Evolutionary conservation across 805 yeast species (phyloP).

Genomic region (Candida silvatica): DNA sequence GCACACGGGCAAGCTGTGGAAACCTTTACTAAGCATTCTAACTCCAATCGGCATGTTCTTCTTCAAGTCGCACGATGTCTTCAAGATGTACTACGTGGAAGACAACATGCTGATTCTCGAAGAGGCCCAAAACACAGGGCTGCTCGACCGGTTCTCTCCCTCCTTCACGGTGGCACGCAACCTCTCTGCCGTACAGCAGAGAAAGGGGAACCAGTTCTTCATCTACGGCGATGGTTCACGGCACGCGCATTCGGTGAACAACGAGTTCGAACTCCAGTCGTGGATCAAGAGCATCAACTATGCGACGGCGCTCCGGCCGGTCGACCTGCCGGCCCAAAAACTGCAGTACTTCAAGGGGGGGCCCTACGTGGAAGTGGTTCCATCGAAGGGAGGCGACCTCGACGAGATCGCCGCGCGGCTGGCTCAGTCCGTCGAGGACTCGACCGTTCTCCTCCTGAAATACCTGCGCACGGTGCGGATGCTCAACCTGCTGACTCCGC

Average conservation of each 20-base stretch:
- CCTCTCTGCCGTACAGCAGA: slow-evolving; percentile 22
- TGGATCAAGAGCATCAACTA: slow-evolving; percentile 56
- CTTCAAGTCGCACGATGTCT: slow-evolving; percentile 30
- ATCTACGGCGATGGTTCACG: slow-evolving; percentile 33
- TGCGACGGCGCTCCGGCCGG: slow-evolving; percentile 33
- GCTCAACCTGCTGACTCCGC: slow-evolving; percentile 43
- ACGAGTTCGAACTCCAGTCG: slow-evolving; percentile 37
- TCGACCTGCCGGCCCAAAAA: slow-evolving; percentile 15
- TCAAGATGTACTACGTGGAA: slow-evolving; percentile 19
- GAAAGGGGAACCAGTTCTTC: slow-evolving; percentile 24
- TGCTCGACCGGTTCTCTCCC: slow-evolving; percentile 20
- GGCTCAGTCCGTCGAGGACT: slow-evolving; percentile 12
- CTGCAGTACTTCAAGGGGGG: slow-evolving; percentile 13
- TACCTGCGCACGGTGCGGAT: slow-evolving; percentile 28
- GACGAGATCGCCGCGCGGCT: no score
- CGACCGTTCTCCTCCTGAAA: slow-evolving; percentile 28
- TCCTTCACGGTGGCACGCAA: slow-evolving; percentile 16
- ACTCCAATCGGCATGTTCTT: slow-evolving; percentile 42
- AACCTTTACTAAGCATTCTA: slow-evolving; percentile 35
- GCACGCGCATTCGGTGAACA: slow-evolving; percentile 32
- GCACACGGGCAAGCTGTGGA: slow-evolving; percentile 37
- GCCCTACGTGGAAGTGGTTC: background rate
- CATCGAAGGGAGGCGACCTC: background rate
- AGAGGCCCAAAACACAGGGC: slow-evolving; percentile 11
- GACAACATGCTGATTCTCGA: slow-evolving; percentile 21